Evolutionary conservation across 192 early-diverging fungal species (phyloP), one percentile per base, ranked within the genome.

Genomic region (Thamnidium elegans): DNA sequence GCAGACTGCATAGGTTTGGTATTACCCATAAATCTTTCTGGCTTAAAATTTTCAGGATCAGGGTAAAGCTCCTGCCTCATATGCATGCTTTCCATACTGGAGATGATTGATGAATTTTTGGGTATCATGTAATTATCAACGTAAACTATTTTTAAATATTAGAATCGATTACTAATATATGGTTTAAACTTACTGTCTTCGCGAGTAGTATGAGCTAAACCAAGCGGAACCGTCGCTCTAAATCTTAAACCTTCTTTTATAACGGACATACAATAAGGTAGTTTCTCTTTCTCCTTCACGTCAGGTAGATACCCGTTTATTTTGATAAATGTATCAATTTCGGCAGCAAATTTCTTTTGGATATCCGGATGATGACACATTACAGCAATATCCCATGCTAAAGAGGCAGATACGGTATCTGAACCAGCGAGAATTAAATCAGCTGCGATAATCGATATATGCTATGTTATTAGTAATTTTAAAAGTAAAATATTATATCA

Each of bases 281-380:
- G 21, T 0, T 34, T 32, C 10, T 17, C 8, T 3, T 23, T 62
- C 5, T 62, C 46, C 9, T 23, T n/a, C 7, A 62, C 20, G 21
- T 30, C 23, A 31, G 59, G 45, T 31, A 62, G 26, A 2, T 26
- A 45, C 1, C 59, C 59, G 48, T 62, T n/a, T 7, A 19, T 5
- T 8, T n/a, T 31, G 13, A 47, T 9, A 62, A 62, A 62, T 1
- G 1, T 3, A 20, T 62, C 15, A 1, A 62, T 48, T 31, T 62
- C 59, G 2, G 1, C 13, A 32, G 13, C 20, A 2, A 62, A 6
- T n/a, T 47, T 46, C 14, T 32, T 20, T 15, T 62, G 59, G 31
- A 50, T 34, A 31, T 62, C 59, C 0, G 21, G 43, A 47, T 62
- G 36, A 32, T 62, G 26, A 32, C 45, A 45, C 26, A 62, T 6